Base-by-base conservation (phyloP, 495 filamentous ascomycete genomes). In the Niebla homalea region DNA sequence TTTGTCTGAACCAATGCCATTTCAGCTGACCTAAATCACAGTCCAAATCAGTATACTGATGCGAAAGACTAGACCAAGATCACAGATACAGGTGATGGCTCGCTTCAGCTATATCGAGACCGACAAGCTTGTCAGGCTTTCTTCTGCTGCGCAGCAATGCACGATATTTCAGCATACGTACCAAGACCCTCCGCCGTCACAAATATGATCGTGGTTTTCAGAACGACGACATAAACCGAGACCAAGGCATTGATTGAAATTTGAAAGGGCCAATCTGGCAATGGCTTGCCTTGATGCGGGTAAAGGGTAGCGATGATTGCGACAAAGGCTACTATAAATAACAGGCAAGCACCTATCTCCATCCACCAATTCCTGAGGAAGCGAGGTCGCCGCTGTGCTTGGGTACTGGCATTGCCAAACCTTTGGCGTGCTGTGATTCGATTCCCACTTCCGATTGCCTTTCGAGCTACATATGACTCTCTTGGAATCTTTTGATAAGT, bases 211-310 rank as follows among this genome's bases (percentile, higher is more conserved):
- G 52, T 43, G 11, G 46, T 54, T 44, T 62, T 64, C 50, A 64
- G 53, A 21, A 61, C 36, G 20, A 58, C 50, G 6, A 56, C 36
- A 46, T 62, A 64, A 15, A 62, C 48, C 5, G 62, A 46, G 14
- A 62, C 45, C 7, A 64, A 32, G 2, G 55, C 50, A 22, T 64
- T 64, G 51, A 64, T 60, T 19, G 60, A 59, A 23, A 64, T 41
- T 2, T 38, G 38, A 47, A 56, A 62, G 7, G 62, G 60, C 60
- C 57, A 61, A 23, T 53, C 21, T 10, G 62, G 58, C 16, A 60
- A 48, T 14, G 62, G 58, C 36, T 51, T 41, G 3, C 46, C 56
- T n/a, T 62, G 51, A 43, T 59, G 45, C 25, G 60, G 53, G 18
- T 40, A 49, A 0, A 60, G 21, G 5, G 55, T 62, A 21, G 43